Evolutionary conservation across 108 stramenopile species (phyloP).

Genomic region (Skeletonema menzelii): DNA sequence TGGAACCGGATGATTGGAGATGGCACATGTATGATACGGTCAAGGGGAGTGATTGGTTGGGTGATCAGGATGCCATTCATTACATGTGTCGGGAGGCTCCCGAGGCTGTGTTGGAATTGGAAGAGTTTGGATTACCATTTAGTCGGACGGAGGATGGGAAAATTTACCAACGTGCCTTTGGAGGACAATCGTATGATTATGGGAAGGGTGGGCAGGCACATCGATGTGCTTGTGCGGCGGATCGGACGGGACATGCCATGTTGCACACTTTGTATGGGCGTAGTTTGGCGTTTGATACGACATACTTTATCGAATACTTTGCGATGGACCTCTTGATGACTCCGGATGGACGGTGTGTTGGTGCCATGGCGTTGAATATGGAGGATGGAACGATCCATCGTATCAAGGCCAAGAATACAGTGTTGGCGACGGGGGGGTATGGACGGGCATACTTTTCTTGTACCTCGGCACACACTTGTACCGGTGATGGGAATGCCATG

Average conservation of each 20-base stretch:
- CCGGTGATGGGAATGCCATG: conserved; percentile 99
- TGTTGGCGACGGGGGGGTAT: conserved; percentile 98
- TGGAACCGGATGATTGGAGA: conserved; percentile 89
- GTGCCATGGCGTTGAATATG: conserved; percentile 98
- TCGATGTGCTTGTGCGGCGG: conserved; percentile 97
- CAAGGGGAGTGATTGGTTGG: conserved; percentile 98
- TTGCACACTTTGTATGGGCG: conserved; percentile 99
- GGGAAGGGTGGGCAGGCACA: conserved; percentile 99
- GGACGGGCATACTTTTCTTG: conserved; percentile 98
- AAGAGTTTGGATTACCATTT: conserved; percentile 95
- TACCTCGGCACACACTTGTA: conserved; percentile 99
- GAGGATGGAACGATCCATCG: conserved; percentile 98
- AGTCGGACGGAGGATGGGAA: conserved; percentile 97
- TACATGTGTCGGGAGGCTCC: conserved; percentile 99
- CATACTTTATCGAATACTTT: conserved; percentile 99
- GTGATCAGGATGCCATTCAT: conserved; percentile 99
- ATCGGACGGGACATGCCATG: conserved; percentile 99
- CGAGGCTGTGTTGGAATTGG: conserved; percentile 94
- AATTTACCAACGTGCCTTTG: conserved; percentile 99
- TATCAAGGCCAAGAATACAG: conserved; percentile 96
- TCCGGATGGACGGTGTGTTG: conserved; percentile 87
- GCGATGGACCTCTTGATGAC: conserved; percentile 96
- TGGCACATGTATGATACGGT: conserved; percentile 99
- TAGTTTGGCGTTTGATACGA: conserved; percentile 97
- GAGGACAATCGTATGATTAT: conserved; percentile 95